These are phyloP conservation scores for Mycena alexandri DNA, from an alignment of 768 basidiomycete genomes.

Conservation along the genomic window DNA sequence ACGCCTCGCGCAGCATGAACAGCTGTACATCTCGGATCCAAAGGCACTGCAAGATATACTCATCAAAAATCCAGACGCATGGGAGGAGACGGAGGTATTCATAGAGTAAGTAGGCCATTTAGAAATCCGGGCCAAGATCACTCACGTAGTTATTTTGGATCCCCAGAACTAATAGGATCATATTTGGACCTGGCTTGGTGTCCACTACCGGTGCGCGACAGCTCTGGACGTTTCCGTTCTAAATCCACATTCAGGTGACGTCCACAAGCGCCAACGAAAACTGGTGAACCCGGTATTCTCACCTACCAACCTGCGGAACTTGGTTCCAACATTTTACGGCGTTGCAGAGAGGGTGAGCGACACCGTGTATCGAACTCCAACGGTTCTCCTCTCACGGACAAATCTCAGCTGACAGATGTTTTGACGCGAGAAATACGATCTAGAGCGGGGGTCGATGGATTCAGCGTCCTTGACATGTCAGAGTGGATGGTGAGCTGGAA, in stretches of 20 bases:
- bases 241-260: slow-evolving; percentile 45
- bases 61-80: slow-evolving; percentile 61
- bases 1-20: slow-evolving; percentile 52
- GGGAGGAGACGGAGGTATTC: slow-evolving; percentile 60
- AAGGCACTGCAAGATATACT: slow-evolving; percentile 61
- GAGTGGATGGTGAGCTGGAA: slow-evolving; percentile 50
- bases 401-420: slow-evolving; percentile 47
- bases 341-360: slow-evolving; percentile 58
- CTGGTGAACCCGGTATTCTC: slow-evolving; percentile 63
- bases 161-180: slow-evolving; percentile 56
- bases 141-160: too few species aligned
- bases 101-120: slow-evolving; percentile 51
- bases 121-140: neutral
- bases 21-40: slow-evolving; percentile 65
- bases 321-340: slow-evolving; percentile 59
- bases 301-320: slow-evolving; percentile 55
- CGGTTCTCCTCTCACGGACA: neutral
- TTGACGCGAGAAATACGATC: slow-evolving; percentile 42
- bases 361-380: too few species aligned
- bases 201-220: slow-evolving; percentile 49
- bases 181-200: slow-evolving; percentile 63
- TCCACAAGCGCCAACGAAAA: slow-evolving; percentile 64
- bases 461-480: slow-evolving; percentile 56
- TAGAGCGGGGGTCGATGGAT: neutral
- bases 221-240: too few species aligned